A percentile compares a stretch with the other conserved stretches of the same genome.
Evolutionary conservation across 805 yeast genomes (phyloP).

Genomic region (Clavispora vitiphila): DNA sequence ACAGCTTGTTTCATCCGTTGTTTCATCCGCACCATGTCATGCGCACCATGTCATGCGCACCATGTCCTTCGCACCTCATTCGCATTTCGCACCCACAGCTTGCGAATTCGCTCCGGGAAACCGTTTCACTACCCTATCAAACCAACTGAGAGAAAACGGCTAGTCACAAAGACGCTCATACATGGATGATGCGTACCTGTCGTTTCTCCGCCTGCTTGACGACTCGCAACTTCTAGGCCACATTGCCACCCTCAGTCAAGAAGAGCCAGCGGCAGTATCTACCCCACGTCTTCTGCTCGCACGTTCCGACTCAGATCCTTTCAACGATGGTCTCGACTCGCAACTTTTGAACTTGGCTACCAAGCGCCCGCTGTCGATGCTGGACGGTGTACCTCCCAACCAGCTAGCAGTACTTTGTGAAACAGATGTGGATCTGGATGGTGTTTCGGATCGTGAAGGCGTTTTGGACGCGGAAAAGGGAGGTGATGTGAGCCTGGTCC

Average conservation of each 20-base stretch:
- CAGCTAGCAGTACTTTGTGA: slow-evolving; percentile 10
- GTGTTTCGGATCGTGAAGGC: too few relatives aligned
- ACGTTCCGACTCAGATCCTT: slow-evolving; percentile 17
- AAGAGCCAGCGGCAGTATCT: background rate
- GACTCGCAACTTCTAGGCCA: slow-evolving; percentile 19
- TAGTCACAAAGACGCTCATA: background rate
- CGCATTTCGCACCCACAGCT: background rate
- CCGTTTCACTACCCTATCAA: too few relatives aligned
- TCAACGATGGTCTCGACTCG: slow-evolving; percentile 22
- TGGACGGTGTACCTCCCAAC: slow-evolving; percentile 10
- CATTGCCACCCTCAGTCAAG: slow-evolving; percentile 13
- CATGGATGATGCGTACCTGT: slow-evolving; percentile 9
- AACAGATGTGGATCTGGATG: background rate
- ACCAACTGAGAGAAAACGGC: too few relatives aligned
- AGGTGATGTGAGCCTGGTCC: too few relatives aligned
- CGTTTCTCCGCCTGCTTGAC: slow-evolving; percentile 19
- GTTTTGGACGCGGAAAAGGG: too few relatives aligned
- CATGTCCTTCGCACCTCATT: too few relatives aligned
- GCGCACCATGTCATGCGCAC: too few relatives aligned
- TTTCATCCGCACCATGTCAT: too few relatives aligned
- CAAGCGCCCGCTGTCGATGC: background rate
- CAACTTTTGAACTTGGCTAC: slow-evolving; percentile 9
- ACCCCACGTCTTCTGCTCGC: background rate
- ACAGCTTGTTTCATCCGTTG: too few relatives aligned
- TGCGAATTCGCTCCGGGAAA: too few relatives aligned